Conservation (phyloP, 2,329 filamentous ascomycete genomes). For the Venturia asperata region DNA sequence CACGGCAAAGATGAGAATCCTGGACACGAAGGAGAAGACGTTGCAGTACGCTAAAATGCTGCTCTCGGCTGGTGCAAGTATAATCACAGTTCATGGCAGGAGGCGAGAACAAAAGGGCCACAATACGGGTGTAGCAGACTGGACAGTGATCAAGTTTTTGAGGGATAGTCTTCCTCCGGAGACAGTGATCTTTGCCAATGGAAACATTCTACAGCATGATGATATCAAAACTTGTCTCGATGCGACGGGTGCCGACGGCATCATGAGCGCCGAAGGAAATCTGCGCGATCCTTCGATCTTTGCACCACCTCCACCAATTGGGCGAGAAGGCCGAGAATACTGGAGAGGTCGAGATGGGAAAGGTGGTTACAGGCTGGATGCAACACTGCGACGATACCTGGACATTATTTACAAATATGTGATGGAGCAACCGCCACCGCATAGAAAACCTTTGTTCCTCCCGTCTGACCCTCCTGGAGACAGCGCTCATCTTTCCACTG, state of each 20-base stretch:
- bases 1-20: constrained; percentile 87
- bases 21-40: constrained; percentile 80
- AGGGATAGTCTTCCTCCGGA: constrained; percentile 76
- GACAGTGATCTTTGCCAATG: constrained; percentile 93
- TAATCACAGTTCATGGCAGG: constrained; percentile 87
- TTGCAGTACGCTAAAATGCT: constrained; percentile 85
- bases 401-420: constrained; percentile 81
- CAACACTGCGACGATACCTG: constrained; percentile 77
- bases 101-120: constrained; percentile 91
- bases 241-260: constrained; percentile 78
- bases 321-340: constrained; percentile 68
- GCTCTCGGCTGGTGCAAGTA: constrained; percentile 78
- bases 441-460: constrained; percentile 65
- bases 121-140: constrained; percentile 87
- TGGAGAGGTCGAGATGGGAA: constrained; percentile 74
- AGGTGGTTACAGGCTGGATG: constrained; percentile 84
- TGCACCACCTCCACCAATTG: constrained; percentile 55
- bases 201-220: constrained; percentile 75
- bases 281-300: constrained; percentile 89
- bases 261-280: constrained; percentile 96
- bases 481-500: not conserved
- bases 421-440: constrained; percentile 57
- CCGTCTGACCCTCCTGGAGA: constrained; percentile 45
- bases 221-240: constrained; percentile 73
- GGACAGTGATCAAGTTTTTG: constrained; percentile 74